phyloP scores from a whole-genome alignment of 2,329 filamentous ascomycete genomes.

The Zalaria obscura region DNA sequence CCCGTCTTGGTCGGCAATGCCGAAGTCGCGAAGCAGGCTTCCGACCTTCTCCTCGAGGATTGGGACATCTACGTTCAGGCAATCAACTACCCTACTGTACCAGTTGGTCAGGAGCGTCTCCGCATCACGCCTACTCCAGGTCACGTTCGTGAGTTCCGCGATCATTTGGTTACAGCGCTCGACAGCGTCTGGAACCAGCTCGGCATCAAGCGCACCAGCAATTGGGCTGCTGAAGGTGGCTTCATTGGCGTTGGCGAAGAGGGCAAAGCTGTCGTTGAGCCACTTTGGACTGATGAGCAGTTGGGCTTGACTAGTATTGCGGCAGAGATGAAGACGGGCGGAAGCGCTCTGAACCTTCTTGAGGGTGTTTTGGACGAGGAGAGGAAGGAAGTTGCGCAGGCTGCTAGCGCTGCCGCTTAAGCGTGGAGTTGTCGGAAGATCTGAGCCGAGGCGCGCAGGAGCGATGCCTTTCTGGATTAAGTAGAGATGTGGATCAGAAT shows the following conservation, averaged over 20 bases:
- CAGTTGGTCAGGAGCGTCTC: conserved; percentile 91
- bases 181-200: conserved; percentile 82
- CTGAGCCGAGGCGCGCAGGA: too few species aligned
- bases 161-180: conserved; percentile 70
- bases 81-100: conserved; percentile 98
- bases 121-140: conserved; percentile 93
- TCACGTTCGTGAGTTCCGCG: conserved; percentile 70
- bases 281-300: conserved; percentile 89
- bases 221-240: conserved; percentile 82
- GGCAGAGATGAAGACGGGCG: conserved; percentile 41
- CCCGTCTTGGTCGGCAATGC: conserved; percentile 90
- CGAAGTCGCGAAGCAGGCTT: conserved; percentile 80
- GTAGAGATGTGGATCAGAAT: too few species aligned
- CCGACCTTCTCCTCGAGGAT: conserved; percentile 78
- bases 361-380: conserved; percentile 34
- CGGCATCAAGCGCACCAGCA: conserved; percentile 78
- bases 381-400: conserved; percentile 25
- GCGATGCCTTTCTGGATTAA: too few species aligned
- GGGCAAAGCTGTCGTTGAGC: conserved; percentile 41
- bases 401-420: conserved; percentile 26
- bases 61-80: conserved; percentile 95
- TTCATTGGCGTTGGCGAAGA: conserved; percentile 86
- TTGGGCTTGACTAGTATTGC: conserved; percentile 58
- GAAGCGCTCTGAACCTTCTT: conserved; percentile 30
- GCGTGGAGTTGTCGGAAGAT: too few species aligned